Evolutionary conservation across 1,139 yeast species (phyloP).

Genomic region (Kodamaea sp.): DNA sequence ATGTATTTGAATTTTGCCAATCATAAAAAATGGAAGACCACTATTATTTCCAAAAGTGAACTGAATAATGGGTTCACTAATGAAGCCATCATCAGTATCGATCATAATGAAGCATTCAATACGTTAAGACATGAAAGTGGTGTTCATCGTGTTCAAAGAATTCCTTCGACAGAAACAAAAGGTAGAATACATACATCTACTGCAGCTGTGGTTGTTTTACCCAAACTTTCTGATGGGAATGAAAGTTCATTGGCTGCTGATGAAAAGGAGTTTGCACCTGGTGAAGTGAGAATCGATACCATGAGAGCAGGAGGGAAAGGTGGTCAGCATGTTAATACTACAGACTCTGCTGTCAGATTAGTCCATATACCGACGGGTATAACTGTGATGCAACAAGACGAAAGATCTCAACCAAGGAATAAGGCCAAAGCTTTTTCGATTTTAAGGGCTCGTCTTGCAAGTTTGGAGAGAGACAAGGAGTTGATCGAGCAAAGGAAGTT

Average conservation of each 20-base stretch:
- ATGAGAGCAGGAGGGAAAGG: constrained; percentile 98
- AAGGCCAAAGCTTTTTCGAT: constrained; percentile 92
- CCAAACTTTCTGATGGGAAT: constrained; percentile 65
- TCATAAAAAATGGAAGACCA: constrained; percentile 61
- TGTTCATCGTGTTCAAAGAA: constrained; percentile 91
- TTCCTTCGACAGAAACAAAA: constrained; percentile 89
- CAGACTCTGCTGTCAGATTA: constrained; percentile 93
- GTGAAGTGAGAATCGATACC: constrained; percentile 86
- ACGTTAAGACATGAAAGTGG: constrained; percentile 83
- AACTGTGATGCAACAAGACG: constrained; percentile 88
- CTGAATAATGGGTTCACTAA: constrained; percentile 60
- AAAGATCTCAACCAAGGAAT: constrained; percentile 90
- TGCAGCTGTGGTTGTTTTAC: constrained; percentile 90
- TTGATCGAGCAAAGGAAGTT: constrained; percentile 62
- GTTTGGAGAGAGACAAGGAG: constrained; percentile 64
- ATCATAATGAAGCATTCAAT: constrained; percentile 75
- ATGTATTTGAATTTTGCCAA: constrained; percentile 80
- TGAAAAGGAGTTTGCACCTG: constrained; percentile 76
- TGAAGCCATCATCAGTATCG: constrained; percentile 74
- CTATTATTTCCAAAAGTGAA: constrained; percentile 56
- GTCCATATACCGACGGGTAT: constrained; percentile 93
- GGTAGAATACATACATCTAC: constrained; percentile 96
- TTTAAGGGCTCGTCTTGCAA: constrained; percentile 80
- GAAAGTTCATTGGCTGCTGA: constrained; percentile 54
- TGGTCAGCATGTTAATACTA: constrained; percentile 97